Evolutionary conservation across 352 stramenopile genomes (phyloP).

Genomic region (Aphanomyces invadans): DNA sequence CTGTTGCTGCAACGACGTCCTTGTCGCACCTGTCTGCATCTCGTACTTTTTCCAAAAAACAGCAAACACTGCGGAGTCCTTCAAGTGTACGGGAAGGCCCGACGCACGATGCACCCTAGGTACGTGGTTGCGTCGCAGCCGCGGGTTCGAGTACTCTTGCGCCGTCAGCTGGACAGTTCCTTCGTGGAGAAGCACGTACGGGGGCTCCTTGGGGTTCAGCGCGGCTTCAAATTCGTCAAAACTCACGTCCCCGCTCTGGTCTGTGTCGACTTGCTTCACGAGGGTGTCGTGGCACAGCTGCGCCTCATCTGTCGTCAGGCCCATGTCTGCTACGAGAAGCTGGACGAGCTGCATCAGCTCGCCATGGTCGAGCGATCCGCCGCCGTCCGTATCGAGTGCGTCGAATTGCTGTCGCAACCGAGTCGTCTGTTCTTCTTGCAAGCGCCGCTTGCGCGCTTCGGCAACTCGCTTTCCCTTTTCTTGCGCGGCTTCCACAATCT

Average conservation of each 20-base stretch:
- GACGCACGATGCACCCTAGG: slow-evolving; percentile 37
- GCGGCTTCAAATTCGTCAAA: slow-evolving; percentile 75
- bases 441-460: slow-evolving; percentile 39
- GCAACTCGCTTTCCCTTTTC: slow-evolving; percentile 40
- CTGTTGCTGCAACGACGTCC: slow-evolving; percentile 52
- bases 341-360: slow-evolving; percentile 62
- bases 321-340: slow-evolving; percentile 54
- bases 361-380: slow-evolving; percentile 54
- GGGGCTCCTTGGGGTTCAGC: slow-evolving; percentile 54
- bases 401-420: slow-evolving; percentile 68
- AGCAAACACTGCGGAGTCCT: slow-evolving; percentile 49
- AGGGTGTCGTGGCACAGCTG: slow-evolving; percentile 64
- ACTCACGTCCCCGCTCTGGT: slow-evolving; percentile 75
- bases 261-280: slow-evolving; percentile 57
- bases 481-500: slow-evolving; percentile 49
- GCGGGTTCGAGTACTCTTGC: slow-evolving; percentile 62
- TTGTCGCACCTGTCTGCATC: slow-evolving; percentile 51
- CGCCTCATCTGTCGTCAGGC: slow-evolving; percentile 68
- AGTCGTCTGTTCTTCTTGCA: slow-evolving; percentile 64
- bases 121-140: slow-evolving; percentile 59
- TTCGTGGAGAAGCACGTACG: slow-evolving; percentile 58
- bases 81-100: slow-evolving; percentile 26
- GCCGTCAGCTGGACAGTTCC: slow-evolving; percentile 60
- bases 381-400: slow-evolving; percentile 58
- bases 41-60: slow-evolving; percentile 71